These are phyloP conservation scores for Forsythia viridissima DNA, from an alignment of 257 asterid species.

Conservation along the genomic window DNA sequence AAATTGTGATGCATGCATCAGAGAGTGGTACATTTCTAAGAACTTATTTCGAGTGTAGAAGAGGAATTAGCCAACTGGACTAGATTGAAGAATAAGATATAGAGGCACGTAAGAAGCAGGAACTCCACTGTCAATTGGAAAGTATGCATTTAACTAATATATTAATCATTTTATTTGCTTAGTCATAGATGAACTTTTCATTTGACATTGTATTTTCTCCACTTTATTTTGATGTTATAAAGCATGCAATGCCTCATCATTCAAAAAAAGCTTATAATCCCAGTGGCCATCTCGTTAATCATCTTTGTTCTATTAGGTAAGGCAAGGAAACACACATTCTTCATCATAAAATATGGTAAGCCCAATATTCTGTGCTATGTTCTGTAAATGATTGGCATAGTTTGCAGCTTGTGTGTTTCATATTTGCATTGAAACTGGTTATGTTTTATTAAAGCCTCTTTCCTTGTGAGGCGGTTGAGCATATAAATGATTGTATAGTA, in stretches of 20 bases:
- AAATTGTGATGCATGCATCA: neutral
- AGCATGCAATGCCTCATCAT: neutral
- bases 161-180: neutral
- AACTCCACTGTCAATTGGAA: neutral
- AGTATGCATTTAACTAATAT: neutral
- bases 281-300: neutral
- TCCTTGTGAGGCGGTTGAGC: neutral
- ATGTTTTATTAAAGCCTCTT: neutral
- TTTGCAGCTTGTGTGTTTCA: neutral
- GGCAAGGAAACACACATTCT: neutral
- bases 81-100: neutral
- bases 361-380: neutral
- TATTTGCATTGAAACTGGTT: neutral
- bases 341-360: neutral
- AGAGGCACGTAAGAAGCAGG: neutral
- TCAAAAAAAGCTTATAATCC: neutral
- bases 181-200: too few relatives aligned
- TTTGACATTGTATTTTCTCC: neutral
- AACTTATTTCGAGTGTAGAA: neutral
- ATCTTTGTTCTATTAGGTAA: neutral
- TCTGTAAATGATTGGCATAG: neutral
- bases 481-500: neutral
- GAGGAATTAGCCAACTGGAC: neutral
- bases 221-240: neutral
- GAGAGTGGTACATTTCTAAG: neutral